Evolutionary conservation across 805 yeast species (phyloP).

Genomic region (Wickerhamomyces chaumierensis): DNA sequence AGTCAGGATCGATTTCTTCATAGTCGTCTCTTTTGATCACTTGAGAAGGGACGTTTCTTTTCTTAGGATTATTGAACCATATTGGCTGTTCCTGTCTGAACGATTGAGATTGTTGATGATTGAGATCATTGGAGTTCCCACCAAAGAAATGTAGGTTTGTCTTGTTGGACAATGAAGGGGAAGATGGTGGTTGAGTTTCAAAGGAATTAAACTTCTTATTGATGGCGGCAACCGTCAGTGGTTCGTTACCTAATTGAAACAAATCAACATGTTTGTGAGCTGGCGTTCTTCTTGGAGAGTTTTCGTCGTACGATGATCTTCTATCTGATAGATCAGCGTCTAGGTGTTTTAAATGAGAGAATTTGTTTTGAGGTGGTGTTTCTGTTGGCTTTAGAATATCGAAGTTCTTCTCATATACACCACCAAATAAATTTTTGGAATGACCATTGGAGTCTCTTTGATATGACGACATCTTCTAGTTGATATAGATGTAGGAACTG

Average conservation of each 20-base stretch:
- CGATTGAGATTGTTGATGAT: slow-evolving; percentile 1
- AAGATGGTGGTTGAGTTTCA: background rate
- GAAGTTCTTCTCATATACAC: slow-evolving; percentile 12
- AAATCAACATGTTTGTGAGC: slow-evolving; percentile 13
- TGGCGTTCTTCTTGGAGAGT: slow-evolving; percentile 18
- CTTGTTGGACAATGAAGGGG: background rate
- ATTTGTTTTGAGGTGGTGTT: slow-evolving; percentile 11
- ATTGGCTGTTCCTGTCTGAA: slow-evolving; percentile 13
- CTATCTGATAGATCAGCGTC: slow-evolving; percentile 8
- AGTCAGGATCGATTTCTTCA: slow-evolving; percentile 13
- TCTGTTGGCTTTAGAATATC: slow-evolving; percentile 13
- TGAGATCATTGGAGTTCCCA: background rate
- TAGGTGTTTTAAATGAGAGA: slow-evolving; percentile 11
- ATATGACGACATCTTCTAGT: slow-evolving; percentile 7
- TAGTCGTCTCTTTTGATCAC: slow-evolving; percentile 29
- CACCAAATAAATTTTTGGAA: slow-evolving; percentile 17
- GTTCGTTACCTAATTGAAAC: slow-evolving; percentile 9
- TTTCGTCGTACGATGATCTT: slow-evolving; percentile 13
- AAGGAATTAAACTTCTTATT: slow-evolving; percentile 12
- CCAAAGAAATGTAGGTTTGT: background rate
- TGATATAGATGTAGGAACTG: background rate
- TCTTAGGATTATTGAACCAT: slow-evolving; percentile 32
- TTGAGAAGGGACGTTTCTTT: slow-evolving; percentile 35
- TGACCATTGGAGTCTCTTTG: slow-evolving; percentile 12
- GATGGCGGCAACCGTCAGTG: slow-evolving; percentile 13